Conservation (phyloP, 139 green algal species). For the Chlorella sp. region DNA sequence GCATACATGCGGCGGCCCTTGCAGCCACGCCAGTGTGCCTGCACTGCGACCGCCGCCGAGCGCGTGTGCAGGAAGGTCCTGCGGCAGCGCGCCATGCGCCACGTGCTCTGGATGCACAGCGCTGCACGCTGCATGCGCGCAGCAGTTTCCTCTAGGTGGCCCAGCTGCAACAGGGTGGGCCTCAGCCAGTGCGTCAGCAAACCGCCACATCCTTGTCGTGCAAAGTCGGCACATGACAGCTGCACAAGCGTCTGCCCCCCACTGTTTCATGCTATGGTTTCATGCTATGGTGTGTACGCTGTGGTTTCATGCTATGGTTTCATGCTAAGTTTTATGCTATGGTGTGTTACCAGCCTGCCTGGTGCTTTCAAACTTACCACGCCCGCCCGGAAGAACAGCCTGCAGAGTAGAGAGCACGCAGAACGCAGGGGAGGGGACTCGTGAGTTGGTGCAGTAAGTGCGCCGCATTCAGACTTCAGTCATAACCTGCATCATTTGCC, state of each 20-base stretch:
- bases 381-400: conserved; percentile 88
- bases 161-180: conserved; percentile 51
- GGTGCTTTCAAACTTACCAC: conserved; percentile 35
- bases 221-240: too few relatives aligned
- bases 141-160: conserved; percentile 66
- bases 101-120: conserved; percentile 50
- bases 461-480: too few relatives aligned
- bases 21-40: conserved; percentile 50
- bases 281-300: too few relatives aligned
- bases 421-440: neutral
- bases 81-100: conserved; percentile 52
- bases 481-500: neutral
- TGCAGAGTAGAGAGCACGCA: conserved; percentile 32
- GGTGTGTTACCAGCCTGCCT: too few relatives aligned
- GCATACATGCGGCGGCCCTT: conserved; percentile 38
- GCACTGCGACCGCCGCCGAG: conserved; percentile 41
- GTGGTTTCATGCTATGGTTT: too few relatives aligned
- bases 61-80: conserved; percentile 43
- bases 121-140: conserved; percentile 53
- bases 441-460: neutral
- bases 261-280: too few relatives aligned
- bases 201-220: too few relatives aligned
- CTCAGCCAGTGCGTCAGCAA: too few relatives aligned
- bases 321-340: too few relatives aligned
- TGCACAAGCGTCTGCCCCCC: too few relatives aligned